These are phyloP conservation scores for Metschnikowia koreensis DNA, from an alignment of 805 yeast genomes.

Conservation along the genomic window DNA sequence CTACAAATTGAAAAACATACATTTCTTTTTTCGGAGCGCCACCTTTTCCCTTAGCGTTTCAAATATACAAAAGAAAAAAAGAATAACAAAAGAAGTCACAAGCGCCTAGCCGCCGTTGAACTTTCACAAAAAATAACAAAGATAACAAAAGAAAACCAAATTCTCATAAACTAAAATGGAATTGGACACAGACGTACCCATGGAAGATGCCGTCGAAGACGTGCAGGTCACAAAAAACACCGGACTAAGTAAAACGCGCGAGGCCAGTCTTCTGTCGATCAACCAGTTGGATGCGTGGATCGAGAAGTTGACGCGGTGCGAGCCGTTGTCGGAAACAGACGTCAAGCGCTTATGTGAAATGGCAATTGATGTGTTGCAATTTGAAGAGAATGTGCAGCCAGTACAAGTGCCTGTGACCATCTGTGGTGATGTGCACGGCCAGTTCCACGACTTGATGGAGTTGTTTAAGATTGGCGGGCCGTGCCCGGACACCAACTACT, in stretches of 20 bases:
- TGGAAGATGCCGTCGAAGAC: slow-evolving; percentile 71
- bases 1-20: no score
- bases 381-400: slow-evolving; percentile 93
- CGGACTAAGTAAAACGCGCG: slow-evolving; percentile 35
- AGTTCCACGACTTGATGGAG: slow-evolving; percentile 92
- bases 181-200: slow-evolving; percentile 75
- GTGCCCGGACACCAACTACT: slow-evolving; percentile 49
- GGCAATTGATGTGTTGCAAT: slow-evolving; percentile 89
- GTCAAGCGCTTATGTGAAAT: slow-evolving; percentile 78
- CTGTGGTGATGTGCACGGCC: slow-evolving; percentile 97
- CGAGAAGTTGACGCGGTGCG: slow-evolving; percentile 72
- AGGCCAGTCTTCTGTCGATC: slow-evolving; percentile 39
- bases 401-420: slow-evolving; percentile 94
- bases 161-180: slow-evolving; percentile 48
- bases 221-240: slow-evolving; percentile 37
- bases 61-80: no score
- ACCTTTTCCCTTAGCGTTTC: neutral
- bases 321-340: slow-evolving; percentile 76
- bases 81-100: no score
- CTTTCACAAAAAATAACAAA: neutral
- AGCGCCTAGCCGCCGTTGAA: neutral
- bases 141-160: neutral
- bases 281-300: slow-evolving; percentile 87
- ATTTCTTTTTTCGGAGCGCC: neutral
- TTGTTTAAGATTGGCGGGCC: slow-evolving; percentile 81